A percentile compares a stretch with the other conserved stretches of the same genome.
Evolutionary conservation across 2,329 filamentous ascomycete genomes (phyloP).

Genomic region (Fragosphaeria purpurea): DNA sequence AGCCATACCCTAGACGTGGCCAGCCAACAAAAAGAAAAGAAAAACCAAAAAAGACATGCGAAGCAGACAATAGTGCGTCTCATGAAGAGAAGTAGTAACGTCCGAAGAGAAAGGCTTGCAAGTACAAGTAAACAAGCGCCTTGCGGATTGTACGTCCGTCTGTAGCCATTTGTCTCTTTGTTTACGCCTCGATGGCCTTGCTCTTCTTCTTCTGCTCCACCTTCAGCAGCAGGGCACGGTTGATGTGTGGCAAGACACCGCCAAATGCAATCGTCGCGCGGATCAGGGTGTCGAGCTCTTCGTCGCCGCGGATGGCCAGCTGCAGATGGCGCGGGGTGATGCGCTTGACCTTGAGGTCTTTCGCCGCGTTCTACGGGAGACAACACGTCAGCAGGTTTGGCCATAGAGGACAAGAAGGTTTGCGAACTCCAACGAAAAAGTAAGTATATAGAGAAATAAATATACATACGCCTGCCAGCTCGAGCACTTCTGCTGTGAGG

Average conservation of each 20-base stretch:
- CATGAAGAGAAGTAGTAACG: no score
- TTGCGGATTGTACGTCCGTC: no score
- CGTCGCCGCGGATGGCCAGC: slow-evolving; percentile 94
- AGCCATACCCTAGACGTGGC: no score
- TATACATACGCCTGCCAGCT: slow-evolving; percentile 73
- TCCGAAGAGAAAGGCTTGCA: no score
- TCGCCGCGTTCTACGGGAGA: slow-evolving; percentile 69
- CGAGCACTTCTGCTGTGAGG: slow-evolving; percentile 92
- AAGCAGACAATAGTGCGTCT: no score
- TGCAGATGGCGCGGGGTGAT: slow-evolving; percentile 97
- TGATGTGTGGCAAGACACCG: slow-evolving; percentile 97
- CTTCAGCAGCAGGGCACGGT: slow-evolving; percentile 70
- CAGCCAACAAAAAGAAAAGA: no score
- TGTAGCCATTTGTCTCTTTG: no score
- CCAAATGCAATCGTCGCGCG: slow-evolving; percentile 96
- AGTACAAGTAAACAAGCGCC: no score
- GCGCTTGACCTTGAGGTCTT: slow-evolving; percentile 99
- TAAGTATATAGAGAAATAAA: not conserved
- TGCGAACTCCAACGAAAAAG: no score
- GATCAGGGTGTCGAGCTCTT: slow-evolving; percentile 95
- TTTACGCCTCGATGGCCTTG: slow-evolving; percentile 26
- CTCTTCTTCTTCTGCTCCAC: slow-evolving; percentile 32
- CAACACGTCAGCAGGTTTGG: not conserved
- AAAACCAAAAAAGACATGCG: no score
- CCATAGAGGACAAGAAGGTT: slow-evolving; percentile 1